phyloP scores from a whole-genome alignment of 2,329 filamentous ascomycete species.

The Hypoxylon sp. region DNA sequence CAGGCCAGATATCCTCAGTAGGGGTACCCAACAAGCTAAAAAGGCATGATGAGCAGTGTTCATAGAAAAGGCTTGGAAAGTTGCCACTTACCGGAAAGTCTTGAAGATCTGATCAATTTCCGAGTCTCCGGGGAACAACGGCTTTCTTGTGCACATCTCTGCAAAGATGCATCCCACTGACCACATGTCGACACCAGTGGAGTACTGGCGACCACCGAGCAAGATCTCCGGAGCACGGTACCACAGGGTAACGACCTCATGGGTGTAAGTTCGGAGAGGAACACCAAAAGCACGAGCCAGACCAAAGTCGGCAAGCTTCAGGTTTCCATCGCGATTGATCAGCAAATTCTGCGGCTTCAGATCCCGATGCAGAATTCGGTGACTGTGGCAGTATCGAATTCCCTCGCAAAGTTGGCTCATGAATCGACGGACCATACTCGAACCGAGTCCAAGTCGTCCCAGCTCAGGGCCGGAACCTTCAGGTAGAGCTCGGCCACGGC shows the following conservation, averaged over 20 bases:
- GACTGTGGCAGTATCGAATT: slow-evolving; percentile 89
- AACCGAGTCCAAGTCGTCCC: slow-evolving; percentile 78
- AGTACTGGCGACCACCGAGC: slow-evolving; percentile 91
- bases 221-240: slow-evolving; percentile 93
- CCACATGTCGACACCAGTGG: slow-evolving; percentile 97
- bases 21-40: slow-evolving; percentile 83
- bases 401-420: slow-evolving; percentile 90
- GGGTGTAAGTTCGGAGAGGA: slow-evolving; percentile 90
- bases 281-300: slow-evolving; percentile 92
- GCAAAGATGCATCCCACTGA: slow-evolving; percentile 95
- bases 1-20: slow-evolving; percentile 85
- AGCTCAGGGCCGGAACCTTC: slow-evolving; percentile 78
- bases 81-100: slow-evolving; percentile 80
- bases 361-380: slow-evolving; percentile 88
- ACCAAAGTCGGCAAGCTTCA: slow-evolving; percentile 93
- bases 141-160: slow-evolving; percentile 95
- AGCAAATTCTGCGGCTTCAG: slow-evolving; percentile 92
- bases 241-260: slow-evolving; percentile 96
- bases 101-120: slow-evolving; percentile 97
- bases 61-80: not conserved
- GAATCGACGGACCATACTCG: slow-evolving; percentile 91
- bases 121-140: slow-evolving; percentile 91
- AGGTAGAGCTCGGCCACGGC: slow-evolving; percentile 86
- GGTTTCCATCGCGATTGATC: slow-evolving; percentile 87
- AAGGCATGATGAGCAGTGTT: slow-evolving; percentile 28